phyloP scores from a whole-genome alignment of 352 stramenopile species.

The Globisporangium barbulae region DNA sequence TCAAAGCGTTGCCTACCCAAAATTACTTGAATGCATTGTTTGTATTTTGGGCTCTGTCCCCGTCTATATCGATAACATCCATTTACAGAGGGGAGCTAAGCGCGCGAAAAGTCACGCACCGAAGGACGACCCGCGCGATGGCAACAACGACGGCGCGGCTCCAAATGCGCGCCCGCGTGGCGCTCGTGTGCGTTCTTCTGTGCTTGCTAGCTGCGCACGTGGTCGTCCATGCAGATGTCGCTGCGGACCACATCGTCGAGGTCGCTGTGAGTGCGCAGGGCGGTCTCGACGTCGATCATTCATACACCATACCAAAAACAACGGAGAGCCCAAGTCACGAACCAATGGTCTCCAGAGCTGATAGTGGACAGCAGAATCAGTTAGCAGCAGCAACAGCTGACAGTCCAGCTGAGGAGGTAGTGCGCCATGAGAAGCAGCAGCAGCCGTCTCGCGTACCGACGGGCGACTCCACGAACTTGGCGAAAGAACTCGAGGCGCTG shows the following conservation, averaged over 20 bases:
- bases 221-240: too few relatives aligned
- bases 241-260: constrained; percentile 5
- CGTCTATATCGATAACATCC: too few relatives aligned
- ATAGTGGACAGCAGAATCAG: neutral
- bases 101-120: too few relatives aligned
- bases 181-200: neutral
- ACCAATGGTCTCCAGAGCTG: neutral
- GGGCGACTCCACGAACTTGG: neutral
- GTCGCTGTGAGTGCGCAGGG: constrained; percentile 5
- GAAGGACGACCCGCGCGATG: too few relatives aligned
- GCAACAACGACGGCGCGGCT: neutral
- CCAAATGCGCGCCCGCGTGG: neutral
- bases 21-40: too few relatives aligned
- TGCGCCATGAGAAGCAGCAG: neutral
- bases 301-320: neutral
- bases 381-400: neutral
- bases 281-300: neutral
- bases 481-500: constrained; percentile 27
- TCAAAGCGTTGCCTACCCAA: too few relatives aligned
- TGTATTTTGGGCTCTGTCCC: too few relatives aligned
- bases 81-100: too few relatives aligned
- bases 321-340: neutral
- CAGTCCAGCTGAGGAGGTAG: neutral
- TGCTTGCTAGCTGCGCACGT: neutral
- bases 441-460: neutral